Evolutionary conservation across 2,329 filamentous ascomycete species (phyloP).

Genomic region (Chaetomiaceae sp.): DNA sequence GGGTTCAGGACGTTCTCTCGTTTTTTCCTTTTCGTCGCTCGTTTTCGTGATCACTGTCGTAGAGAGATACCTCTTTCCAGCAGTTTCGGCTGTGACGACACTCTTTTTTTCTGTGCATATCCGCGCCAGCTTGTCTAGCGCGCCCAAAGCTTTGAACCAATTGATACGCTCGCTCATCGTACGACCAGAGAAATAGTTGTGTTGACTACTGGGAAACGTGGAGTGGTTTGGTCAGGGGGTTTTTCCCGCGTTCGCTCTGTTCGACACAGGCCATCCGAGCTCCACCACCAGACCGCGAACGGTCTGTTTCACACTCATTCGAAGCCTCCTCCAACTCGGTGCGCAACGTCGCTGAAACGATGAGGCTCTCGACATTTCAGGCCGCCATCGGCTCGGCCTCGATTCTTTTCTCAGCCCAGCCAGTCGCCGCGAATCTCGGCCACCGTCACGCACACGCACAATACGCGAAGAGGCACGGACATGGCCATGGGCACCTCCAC

Average conservation of each 20-base stretch:
- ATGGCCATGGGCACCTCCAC: conserved; percentile 22
- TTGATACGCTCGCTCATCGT: not conserved
- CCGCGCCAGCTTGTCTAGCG: not conserved
- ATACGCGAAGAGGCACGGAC: conserved; percentile 23
- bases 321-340: not conserved
- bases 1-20: conserved; percentile 22
- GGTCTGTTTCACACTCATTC: not conserved
- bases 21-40: conserved; percentile 23
- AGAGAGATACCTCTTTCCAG: not conserved
- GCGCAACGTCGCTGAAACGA: conserved; percentile 27
- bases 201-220: not conserved
- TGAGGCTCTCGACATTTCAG: conserved; percentile 51
- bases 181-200: not conserved
- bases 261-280: too few relatives aligned
- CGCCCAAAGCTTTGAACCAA: not conserved
- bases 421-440: conserved; percentile 36
- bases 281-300: not conserved
- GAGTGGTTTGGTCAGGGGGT: not conserved
- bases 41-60: conserved; percentile 7
- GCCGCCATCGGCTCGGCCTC: conserved; percentile 47
- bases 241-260: too few relatives aligned
- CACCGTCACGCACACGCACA: conserved; percentile 39
- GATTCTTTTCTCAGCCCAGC: conserved; percentile 42
- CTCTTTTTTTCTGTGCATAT: not conserved
- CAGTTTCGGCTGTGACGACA: conserved; percentile 2